Conservation (phyloP, 805 yeast genomes). For the Myxozyma sirexii region DNA sequence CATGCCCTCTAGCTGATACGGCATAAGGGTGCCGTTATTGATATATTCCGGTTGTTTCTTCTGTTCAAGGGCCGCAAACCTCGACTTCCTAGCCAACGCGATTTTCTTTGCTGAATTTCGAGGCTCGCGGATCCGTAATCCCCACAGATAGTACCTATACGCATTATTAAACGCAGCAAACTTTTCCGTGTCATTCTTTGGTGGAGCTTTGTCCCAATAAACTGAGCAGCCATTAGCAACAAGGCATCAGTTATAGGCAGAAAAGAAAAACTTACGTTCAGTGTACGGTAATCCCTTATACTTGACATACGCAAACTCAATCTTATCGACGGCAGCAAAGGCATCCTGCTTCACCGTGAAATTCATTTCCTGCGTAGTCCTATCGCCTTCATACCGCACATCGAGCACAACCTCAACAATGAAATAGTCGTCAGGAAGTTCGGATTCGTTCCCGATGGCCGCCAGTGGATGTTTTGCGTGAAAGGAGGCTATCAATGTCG, state of each 20-base stretch:
- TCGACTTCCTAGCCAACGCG: background rate
- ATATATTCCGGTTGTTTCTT: conserved; percentile 27
- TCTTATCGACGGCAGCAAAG: conserved; percentile 8
- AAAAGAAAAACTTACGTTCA: conserved; percentile 10
- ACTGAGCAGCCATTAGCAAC: background rate
- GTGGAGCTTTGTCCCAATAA: conserved; percentile 27
- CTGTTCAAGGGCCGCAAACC: conserved; percentile 22
- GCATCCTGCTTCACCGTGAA: conserved; percentile 18
- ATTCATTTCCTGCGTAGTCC: conserved; percentile 5
- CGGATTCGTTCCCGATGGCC: background rate
- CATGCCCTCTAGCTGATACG: conserved; percentile 33
- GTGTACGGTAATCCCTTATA: conserved; percentile 27
- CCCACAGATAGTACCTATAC: conserved; percentile 17
- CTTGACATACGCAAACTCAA: conserved; percentile 20
- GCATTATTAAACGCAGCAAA: conserved; percentile 24
- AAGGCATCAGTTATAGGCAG: background rate
- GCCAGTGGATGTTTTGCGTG: conserved; percentile 15
- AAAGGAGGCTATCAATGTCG: conserved; percentile 10
- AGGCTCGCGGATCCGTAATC: conserved; percentile 13
- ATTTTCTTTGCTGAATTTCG: background rate
- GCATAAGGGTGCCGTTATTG: conserved; percentile 25
- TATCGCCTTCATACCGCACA: conserved; percentile 8
- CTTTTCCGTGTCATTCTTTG: background rate
- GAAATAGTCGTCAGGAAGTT: conserved; percentile 18
- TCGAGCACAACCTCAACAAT: conserved; percentile 22